phyloP scores from a whole-genome alignment of 352 stramenopile genomes.

The Halophytophthora polymorphica region DNA sequence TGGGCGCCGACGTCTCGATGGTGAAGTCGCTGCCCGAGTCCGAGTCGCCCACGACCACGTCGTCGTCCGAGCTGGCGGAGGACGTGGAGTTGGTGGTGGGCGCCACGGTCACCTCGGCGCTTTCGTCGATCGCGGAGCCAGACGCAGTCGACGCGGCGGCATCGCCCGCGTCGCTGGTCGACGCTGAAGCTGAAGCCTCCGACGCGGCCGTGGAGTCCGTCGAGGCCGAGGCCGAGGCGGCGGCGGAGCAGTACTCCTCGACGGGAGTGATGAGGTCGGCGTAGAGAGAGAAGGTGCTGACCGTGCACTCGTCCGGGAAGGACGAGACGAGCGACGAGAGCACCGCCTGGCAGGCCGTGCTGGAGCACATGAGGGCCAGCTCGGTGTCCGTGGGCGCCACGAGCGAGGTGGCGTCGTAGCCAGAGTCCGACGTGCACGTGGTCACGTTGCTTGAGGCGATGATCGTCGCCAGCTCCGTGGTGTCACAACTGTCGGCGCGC shows the following conservation, averaged over 20 bases:
- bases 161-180: slow-evolving; percentile 1
- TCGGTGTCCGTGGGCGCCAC: slow-evolving; percentile 20
- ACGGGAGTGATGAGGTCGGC: slow-evolving; percentile 30
- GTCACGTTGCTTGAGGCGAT: slow-evolving; percentile 18
- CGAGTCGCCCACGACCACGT: slow-evolving; percentile 25
- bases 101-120: slow-evolving; percentile 18
- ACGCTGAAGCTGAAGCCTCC: slow-evolving; percentile 11
- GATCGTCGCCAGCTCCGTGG: slow-evolving; percentile 23
- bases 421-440: slow-evolving; percentile 23
- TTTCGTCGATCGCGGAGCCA: slow-evolving; percentile 14
- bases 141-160: slow-evolving; percentile 6
- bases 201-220: slow-evolving; percentile 6
- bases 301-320: slow-evolving; percentile 25
- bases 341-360: slow-evolving; percentile 25
- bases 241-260: slow-evolving; percentile 15
- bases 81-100: slow-evolving; percentile 22
- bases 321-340: slow-evolving; percentile 22
- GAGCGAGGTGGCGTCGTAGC: slow-evolving; percentile 32
- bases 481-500: slow-evolving; percentile 26
- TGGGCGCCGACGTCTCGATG: slow-evolving; percentile 20
- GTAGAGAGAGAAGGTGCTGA: slow-evolving; percentile 29
- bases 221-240: slow-evolving; percentile 4
- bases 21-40: slow-evolving; percentile 23
- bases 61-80: slow-evolving; percentile 19
- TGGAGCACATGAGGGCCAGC: slow-evolving; percentile 30